Conservation (phyloP, 2,329 filamentous ascomycete genomes). For the Diaporthe batatas region DNA sequence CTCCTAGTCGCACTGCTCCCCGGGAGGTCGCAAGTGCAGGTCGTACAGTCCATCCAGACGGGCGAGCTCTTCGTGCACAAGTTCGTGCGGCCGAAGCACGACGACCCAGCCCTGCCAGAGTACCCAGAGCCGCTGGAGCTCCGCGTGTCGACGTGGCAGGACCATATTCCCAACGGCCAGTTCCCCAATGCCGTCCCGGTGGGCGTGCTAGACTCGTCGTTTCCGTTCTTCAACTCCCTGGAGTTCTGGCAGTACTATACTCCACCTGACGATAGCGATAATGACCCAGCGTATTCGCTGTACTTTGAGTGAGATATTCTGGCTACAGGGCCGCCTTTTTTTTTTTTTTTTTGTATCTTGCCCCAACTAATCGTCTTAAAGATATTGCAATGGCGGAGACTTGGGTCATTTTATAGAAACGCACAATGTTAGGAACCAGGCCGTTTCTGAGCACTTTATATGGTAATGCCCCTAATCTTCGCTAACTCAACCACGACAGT, state of each 20-base stretch:
- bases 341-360: not conserved
- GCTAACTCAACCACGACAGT: not conserved
- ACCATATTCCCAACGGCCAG: not conserved
- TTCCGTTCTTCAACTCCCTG: conserved; percentile 2
- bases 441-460: conserved; percentile 25
- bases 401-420: not conserved
- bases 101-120: not conserved
- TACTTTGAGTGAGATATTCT: conserved; percentile 18
- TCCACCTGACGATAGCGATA: not conserved
- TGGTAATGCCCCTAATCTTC: not conserved
- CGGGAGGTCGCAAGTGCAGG: not conserved
- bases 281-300: conserved; percentile 1
- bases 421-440: not conserved
- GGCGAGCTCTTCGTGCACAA: conserved; percentile 8
- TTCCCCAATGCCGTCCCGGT: not conserved
- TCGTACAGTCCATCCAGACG: conserved; percentile 23
- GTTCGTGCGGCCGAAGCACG: not conserved
- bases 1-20: not conserved
- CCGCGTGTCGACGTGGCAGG: conserved; percentile 2
- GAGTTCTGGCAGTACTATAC: conserved; percentile 13
- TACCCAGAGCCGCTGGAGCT: not conserved
- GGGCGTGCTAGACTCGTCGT: too few relatives aligned
- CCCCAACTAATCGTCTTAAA: not conserved
- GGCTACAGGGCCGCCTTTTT: not conserved
- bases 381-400: conserved; percentile 16